Evolutionary conservation across 2,329 filamentous ascomycete genomes (phyloP).

Genomic region (Fusarium virguliforme): DNA sequence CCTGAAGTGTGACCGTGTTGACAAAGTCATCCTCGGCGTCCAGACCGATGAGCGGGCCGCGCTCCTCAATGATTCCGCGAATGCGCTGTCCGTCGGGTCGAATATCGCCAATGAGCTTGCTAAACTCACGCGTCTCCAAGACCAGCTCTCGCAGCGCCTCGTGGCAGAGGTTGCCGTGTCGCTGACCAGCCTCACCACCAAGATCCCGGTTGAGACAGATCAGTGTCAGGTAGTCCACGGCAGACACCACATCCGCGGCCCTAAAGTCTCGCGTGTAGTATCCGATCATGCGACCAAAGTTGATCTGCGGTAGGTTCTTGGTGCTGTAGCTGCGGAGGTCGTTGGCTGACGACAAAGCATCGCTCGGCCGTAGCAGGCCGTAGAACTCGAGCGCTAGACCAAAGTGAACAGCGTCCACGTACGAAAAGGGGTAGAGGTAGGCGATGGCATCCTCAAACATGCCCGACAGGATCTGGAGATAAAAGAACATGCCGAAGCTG

Average conservation of each 20-base stretch:
- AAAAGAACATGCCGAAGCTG: conserved; percentile 92
- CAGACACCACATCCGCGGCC: conserved; percentile 88
- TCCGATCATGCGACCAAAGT: conserved; percentile 93
- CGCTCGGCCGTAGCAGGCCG: conserved; percentile 88
- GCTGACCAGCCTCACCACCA: conserved; percentile 79
- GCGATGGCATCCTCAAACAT: conserved; percentile 95
- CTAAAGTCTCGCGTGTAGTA: conserved; percentile 98
- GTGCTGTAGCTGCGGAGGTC: conserved; percentile 79
- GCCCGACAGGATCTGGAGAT: conserved; percentile 89
- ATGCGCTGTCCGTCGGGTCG: conserved; percentile 87
- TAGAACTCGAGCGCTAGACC: conserved; percentile 92
- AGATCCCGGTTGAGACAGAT: conserved; percentile 94
- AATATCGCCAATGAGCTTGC: conserved; percentile 93
- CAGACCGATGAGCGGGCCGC: conserved; percentile 85
- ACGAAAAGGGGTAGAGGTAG: conserved; percentile 92
- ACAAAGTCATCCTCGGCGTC: conserved; percentile 87
- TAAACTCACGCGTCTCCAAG: conserved; percentile 97
- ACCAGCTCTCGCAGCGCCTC: conserved; percentile 94
- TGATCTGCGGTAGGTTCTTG: conserved; percentile 84
- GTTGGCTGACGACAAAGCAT: conserved; percentile 81
- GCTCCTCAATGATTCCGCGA: conserved; percentile 88
- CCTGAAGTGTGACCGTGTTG: conserved; percentile 91
- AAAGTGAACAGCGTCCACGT: conserved; percentile 95
- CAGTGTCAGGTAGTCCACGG: conserved; percentile 92
- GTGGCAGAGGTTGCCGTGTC: conserved; percentile 88